Evolutionary conservation across 2,329 filamentous ascomycete genomes (phyloP).

Genomic region (Curvularia lunata): DNA sequence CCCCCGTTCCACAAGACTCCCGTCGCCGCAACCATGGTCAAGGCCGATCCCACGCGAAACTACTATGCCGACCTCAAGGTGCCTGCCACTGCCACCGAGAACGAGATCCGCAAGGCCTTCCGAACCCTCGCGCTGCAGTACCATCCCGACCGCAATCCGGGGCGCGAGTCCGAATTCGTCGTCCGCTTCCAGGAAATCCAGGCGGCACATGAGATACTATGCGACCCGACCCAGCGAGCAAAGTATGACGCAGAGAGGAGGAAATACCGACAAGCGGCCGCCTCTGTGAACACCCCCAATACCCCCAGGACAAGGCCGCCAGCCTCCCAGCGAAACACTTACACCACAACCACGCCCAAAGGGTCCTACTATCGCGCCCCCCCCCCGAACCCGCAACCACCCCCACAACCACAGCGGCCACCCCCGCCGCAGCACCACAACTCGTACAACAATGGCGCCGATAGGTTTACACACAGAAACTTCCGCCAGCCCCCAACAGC

Average conservation of each 20-base stretch:
- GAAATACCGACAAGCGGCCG: constrained; percentile 46
- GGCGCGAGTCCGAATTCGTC: constrained; percentile 78
- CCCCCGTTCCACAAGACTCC: neutral
- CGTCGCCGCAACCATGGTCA: constrained; percentile 61
- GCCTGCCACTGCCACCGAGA: constrained; percentile 67
- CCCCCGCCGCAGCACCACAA: constrained; percentile 38
- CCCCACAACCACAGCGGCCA: constrained; percentile 28
- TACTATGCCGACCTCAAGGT: constrained; percentile 88
- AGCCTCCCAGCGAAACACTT: constrained; percentile 53
- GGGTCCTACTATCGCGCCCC: constrained; percentile 44
- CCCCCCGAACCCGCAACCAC: constrained; percentile 31
- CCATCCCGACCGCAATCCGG: constrained; percentile 88
- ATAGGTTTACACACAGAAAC: constrained; percentile 52
- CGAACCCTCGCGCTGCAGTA: constrained; percentile 83
- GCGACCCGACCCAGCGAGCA: constrained; percentile 62
- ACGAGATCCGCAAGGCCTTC: constrained; percentile 86
- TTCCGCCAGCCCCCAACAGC: constrained; percentile 49
- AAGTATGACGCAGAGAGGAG: constrained; percentile 69
- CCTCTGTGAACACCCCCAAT: constrained; percentile 50
- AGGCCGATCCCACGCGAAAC: constrained; percentile 71
- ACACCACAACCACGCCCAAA: constrained; percentile 47
- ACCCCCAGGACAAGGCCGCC: constrained; percentile 50
- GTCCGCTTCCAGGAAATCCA: constrained; percentile 87
- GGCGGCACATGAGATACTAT: constrained; percentile 79
- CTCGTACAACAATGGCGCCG: constrained; percentile 50